Evolutionary conservation across 495 filamentous ascomycete genomes (phyloP), one percentile per base, ranked within the genome.

Genomic region (Penicillium silybi): DNA sequence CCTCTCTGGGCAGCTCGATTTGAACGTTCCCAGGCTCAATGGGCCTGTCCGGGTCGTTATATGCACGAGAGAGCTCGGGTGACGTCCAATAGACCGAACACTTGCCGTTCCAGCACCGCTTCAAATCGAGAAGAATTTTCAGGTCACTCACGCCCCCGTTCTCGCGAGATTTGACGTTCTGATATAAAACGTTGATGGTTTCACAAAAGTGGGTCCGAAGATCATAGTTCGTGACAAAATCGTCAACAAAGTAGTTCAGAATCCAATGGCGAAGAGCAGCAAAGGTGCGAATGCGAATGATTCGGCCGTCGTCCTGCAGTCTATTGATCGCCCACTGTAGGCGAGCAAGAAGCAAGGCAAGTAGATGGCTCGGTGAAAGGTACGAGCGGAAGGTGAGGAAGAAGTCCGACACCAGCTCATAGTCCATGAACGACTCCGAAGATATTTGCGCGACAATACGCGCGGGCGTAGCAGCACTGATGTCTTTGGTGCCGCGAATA

Each of bases 201-300:
- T 82, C 76, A 62, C 91, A 96, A 67, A 97, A 97, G 32, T 83
- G 81, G 44, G 81, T 75, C 19, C 95, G 85, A 7, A 99, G 73
- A 44, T 83, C 74, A 56, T 88, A 84, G 61, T 92, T 84, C n/a
- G 86, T 78, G 17, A 95, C 83, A 65, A 96, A 99, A 65, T 99
- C 93, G 67, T 97, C 95, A 20, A 87, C 79, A 61, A 97, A 97
- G 64, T 97, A 99, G 62, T 99, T 99, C 55, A 99, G 70, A 50
- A 99, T 92, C 93, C 93, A 99, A 65, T 99, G 93, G 53, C 93
- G 86, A 32, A 97, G 79, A 20, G 95, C 93, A 19, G 96, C 95
- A 73, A 99, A 99, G 0, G 91, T 93, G 42, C 93, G 85, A 42
- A 99, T 95, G 44, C 90, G 81, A 17, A 99, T 95, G 23, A 97